These are phyloP conservation scores for Alternaria sp. DNA, from an alignment of 2,329 filamentous ascomycete genomes.

Conservation along the genomic window DNA sequence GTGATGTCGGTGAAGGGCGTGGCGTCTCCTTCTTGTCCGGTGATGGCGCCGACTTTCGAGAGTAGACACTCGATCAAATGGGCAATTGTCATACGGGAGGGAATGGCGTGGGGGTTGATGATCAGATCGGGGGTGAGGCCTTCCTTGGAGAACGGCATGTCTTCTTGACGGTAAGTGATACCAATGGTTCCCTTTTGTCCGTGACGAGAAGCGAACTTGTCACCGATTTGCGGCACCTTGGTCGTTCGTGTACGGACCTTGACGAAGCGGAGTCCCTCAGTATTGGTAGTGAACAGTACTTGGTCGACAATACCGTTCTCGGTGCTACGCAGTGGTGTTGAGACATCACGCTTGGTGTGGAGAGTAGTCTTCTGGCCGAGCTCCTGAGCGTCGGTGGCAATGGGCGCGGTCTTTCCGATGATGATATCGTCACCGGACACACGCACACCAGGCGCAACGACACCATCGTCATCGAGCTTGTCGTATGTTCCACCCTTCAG, in stretches of 20 bases:
- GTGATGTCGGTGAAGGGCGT: constrained; percentile 98
- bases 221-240: constrained; percentile 97
- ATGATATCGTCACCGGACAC: constrained; percentile 98
- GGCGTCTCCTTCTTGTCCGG: constrained; percentile 94
- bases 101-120: constrained; percentile 99
- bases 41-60: constrained; percentile 91
- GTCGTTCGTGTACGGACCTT: constrained; percentile 98
- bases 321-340: constrained; percentile 90
- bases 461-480: constrained; percentile 95
- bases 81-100: constrained; percentile 99
- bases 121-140: constrained; percentile 94
- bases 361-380: constrained; percentile 87
- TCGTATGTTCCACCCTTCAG: constrained; percentile 96
- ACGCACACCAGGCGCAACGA: constrained; percentile 90
- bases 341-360: constrained; percentile 94
- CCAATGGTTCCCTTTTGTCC: constrained; percentile 99
- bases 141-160: constrained; percentile 96
- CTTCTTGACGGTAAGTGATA: constrained; percentile 96
- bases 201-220: constrained; percentile 99
- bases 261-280: constrained; percentile 92
- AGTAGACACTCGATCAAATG: constrained; percentile 99
- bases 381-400: constrained; percentile 90
- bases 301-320: constrained; percentile 97
- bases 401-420: constrained; percentile 96
- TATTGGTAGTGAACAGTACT: constrained; percentile 91